Base-by-base conservation (phyloP, 495 filamentous ascomycete species). In the Podospora tetraspora region DNA sequence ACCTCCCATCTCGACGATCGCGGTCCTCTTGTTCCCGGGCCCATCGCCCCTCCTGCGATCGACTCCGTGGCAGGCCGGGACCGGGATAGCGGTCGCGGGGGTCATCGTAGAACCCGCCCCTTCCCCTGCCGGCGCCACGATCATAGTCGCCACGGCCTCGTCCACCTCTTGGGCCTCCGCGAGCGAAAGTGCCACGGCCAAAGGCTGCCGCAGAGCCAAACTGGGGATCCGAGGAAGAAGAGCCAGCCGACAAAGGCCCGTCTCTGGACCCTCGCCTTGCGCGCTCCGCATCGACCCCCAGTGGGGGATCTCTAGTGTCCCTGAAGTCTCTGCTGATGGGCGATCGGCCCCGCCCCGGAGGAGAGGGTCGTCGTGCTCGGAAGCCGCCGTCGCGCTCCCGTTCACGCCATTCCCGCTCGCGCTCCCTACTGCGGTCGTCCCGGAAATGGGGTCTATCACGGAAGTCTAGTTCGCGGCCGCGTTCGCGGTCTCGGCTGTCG, bases 91-190 rank as follows among this genome's bases (percentile, higher is more conserved):
- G 78, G 59, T 83, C 78, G 22, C 71, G 67, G 59, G 92, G 91
- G 67, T 92, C 89, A 9, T 87, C 80, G 72, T 85, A 88, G 0
- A 81, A 81, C 6, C 22, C 64, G 8, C 64, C 72, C 30, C 75
- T 68, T 3, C 85, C 85, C 66, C 90, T 83, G 8, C 87, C 86
- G 67, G 83, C 83, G 56, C 87, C 85, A 69, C 84, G 82, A 59
- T 90, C 89, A 85, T 86, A 90, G 61, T 91, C 89, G 4, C 86
- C 87, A 16, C 89, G 82, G 16, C 91, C 90, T 58, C 89, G 86
- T 32, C 78, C 89, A 37, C 88, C 85, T 63, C 79, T 69, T 21
- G 74, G 73, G 25, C 77, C 77, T 16, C 82, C 79, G 21, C 79
- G 76, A 27, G 58, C 52, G 64, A 86, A 86, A 8, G 86, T 86